These are phyloP conservation scores for Amanita subjunquillea DNA, from an alignment of 768 basidiomycete genomes.

Conservation along the genomic window DNA sequence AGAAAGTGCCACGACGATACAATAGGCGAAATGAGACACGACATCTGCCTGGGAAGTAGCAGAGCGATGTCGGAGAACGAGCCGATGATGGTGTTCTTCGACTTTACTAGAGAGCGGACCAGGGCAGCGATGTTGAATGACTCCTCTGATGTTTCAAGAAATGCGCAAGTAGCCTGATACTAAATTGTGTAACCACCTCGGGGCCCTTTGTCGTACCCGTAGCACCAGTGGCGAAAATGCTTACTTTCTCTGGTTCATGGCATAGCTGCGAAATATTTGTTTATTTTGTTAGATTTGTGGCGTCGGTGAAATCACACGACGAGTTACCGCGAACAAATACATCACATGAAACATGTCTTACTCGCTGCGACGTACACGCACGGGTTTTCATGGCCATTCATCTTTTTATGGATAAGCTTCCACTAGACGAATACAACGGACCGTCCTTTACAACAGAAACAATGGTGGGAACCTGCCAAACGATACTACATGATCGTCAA, in stretches of 20 bases:
- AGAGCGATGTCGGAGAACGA: slow-evolving; percentile 27
- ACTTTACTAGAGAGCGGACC: slow-evolving; percentile 27
- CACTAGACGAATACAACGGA: too few species aligned
- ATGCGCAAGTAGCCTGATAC: slow-evolving; percentile 37
- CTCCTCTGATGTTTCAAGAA: slow-evolving; percentile 32
- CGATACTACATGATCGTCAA: too few species aligned
- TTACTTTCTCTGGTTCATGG: slow-evolving; percentile 1
- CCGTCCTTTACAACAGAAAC: too few species aligned
- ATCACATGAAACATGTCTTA: too few species aligned
- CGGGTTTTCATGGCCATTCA: too few species aligned
- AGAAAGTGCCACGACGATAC: slow-evolving; percentile 24
- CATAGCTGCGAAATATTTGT: too few species aligned
- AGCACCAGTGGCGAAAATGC: slow-evolving; percentile 31
- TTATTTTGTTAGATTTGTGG: neutral
- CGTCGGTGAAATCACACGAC: too few species aligned
- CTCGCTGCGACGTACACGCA: neutral
- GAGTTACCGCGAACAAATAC: too few species aligned
- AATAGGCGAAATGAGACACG: slow-evolving; percentile 21
- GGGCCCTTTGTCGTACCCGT: slow-evolving; percentile 21
- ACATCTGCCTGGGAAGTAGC: slow-evolving; percentile 34
- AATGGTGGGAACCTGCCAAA: too few species aligned
- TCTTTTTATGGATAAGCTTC: too few species aligned
- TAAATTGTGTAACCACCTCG: neutral
- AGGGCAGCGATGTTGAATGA: slow-evolving; percentile 35
- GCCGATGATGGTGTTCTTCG: slow-evolving; percentile 24